Evolutionary conservation across 2,329 filamentous ascomycete species (phyloP), one percentile per base, ranked within the genome.

Genomic region (Stagonosporopsis tanaceti): DNA sequence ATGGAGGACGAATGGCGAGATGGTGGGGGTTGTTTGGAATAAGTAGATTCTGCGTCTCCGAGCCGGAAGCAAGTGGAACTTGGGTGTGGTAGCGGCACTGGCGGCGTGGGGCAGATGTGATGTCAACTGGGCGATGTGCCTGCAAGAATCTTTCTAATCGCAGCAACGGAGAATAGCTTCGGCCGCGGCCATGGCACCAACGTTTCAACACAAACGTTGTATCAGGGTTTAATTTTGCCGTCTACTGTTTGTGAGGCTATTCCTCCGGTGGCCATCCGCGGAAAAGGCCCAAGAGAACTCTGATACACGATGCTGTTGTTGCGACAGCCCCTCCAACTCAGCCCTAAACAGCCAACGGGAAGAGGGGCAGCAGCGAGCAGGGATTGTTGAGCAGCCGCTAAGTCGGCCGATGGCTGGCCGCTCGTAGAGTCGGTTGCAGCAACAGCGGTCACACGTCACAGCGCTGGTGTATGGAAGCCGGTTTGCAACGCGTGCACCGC

Each of bases 101-200:
- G 59, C 50, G 63, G 68, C 62, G 71, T 65, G 69, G 72, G 67
- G 70, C 67, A 64, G 61, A 59, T 38, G 62, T 67, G 65, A 64
- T 65, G 65, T 68, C 64, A 66, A 62, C 54, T 62, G 59, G 56
- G 34, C 56, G 56, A 53, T 53, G 56, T 53, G 56, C 64, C 64
- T 64, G 63, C 65, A 62, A 55, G 61, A 56, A 60, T 60, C 60
- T 63, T 62, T 59, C 60, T 65, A 66, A 68, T 66, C 64, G 51
- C 48, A 58, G 56, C 59, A 61, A 64, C 68, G 61, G 63, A 67
- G 60, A 61, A 58, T 35, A 51, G 57, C 63, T 57, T 67, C 72
- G 69, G 70, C 70, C 71, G 70, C 70, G 71, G 72, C 61, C 66
- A 60, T 61, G 68, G 65, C 62, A 60, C 48, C 53, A 39, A 57